Evolutionary conservation across 2,329 filamentous ascomycete genomes (phyloP), one percentile per base, ranked within the genome.

Genomic region (Fusarium incarnatum): DNA sequence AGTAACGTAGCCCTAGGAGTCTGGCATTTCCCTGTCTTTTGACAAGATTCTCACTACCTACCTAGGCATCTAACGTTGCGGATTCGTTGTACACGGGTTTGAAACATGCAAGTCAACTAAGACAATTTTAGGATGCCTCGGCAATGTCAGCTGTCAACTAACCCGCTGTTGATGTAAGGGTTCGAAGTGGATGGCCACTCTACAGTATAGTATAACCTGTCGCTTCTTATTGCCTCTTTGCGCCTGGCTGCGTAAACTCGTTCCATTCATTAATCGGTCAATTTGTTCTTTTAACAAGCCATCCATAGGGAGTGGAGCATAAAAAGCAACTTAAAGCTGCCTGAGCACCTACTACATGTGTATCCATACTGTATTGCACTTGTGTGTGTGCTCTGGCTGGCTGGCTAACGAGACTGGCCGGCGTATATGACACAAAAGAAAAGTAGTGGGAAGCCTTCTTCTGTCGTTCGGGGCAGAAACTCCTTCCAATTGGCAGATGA

Each of bases 91-190:
- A n/a, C 40, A 40, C 45, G 23, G 23, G 16, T 40, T n/a, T n/a
- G 37, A 37, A 52, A 40, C 18, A 40, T 55, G 45, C 27, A 54
- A 60, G 45, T 30, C 56, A 62, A 28, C 71, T 70, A 73, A 44
- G 46, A 50, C 59, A 59, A 32, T 58, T 61, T 27, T 30, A 61
- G 67, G 15, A 73, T 73, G 67, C 70, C 70, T 66, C 70, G 70
- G 67, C 65, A 64, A 37, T 22, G 23, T 45, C 20, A 49, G 12
- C 27, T 46, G 30, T 62, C 46, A 15, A 30, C 32, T 7, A 32
- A 52, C 15, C 56, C 37, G n/a, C 46, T 27, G 22, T 40, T 32
- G 18, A 30, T 28, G 41, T 52, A 62, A 49, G 23, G 44, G 37
- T 25, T 50, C 16, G n/a, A 22, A 16, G 44, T 32, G 42, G 44